Base-by-base conservation (phyloP, 805 yeast genomes). In the Metschnikowia colocasiae region DNA sequence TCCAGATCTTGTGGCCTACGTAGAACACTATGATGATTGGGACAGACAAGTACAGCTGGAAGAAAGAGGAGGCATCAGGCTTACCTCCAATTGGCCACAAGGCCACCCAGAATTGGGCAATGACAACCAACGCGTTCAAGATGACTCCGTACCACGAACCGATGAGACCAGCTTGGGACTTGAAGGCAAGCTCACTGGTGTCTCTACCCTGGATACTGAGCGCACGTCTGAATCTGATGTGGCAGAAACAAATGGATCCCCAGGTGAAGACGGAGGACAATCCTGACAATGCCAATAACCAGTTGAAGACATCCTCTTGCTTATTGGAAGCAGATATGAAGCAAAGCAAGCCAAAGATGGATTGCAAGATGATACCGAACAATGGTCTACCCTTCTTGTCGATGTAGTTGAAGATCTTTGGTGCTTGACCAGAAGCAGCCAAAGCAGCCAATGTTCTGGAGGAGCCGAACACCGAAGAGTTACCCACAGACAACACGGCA, bases 371-470 rank as follows among this genome's bases (percentile, higher is more conserved):
- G 32, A 71, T 61, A 19, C 73, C 74, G 30, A 65, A 66, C 58
- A 71, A 57, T 8, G 76, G 76, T 59, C 76, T 65, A 32, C 75
- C 76, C 38, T 54, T 61, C 50, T 61, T 59, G 60, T 71, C 76
- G 45, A 71, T 68, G 60, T 68, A 71, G 46, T 59, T 68, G 47
- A 78, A 69, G 29, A 74, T 40, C 51, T 67, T 68, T 29, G 91
- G 91, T 41, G 82, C 85, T 58, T 79, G 76, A 8, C 87, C 87
- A 64, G 83, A 87, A 49, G 80, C 82, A 15, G 89, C 83, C 57
- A 85, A 68, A 19, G 87, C 78, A 45, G 80, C 81, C 45, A 85
- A 60, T 8, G 88, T 74, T 73, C 92, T 78, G 42, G 90, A 83
- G 51, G 83, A 78, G n/a, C 84, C 87, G 61, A 76, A 85, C 35